Evolutionary conservation across 2,329 filamentous ascomycete species (phyloP).

Genomic region (Epichloe aotearoae): DNA sequence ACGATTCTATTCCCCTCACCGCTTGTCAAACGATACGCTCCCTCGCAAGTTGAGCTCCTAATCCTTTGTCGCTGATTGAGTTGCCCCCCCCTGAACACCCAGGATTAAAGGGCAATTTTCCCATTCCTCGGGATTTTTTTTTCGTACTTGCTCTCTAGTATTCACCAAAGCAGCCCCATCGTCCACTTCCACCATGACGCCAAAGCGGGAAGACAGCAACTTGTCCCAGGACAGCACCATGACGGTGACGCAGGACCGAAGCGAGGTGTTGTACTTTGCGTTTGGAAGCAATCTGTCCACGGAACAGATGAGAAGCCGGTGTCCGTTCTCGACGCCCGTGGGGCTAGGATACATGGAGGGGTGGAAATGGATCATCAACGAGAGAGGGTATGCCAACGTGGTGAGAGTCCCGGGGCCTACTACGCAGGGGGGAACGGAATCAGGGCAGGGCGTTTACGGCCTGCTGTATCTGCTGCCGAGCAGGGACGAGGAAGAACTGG

Average conservation of each 20-base stretch:
- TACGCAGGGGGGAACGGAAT: no score
- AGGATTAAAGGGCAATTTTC: not conserved
- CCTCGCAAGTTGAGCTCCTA: not conserved
- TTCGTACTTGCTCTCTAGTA: no score
- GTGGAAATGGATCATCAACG: conserved; percentile 55
- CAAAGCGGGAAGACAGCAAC: conserved; percentile 20
- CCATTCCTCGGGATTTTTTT: not conserved
- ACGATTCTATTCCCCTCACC: not conserved
- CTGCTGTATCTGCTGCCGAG: conserved; percentile 39
- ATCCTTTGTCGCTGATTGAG: not conserved
- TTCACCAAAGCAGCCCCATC: no score
- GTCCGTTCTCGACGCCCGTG: conserved; percentile 40
- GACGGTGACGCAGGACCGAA: conserved; percentile 21
- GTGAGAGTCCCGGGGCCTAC: conserved; percentile 15
- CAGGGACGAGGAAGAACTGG: conserved; percentile 37
- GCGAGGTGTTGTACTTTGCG: conserved; percentile 47
- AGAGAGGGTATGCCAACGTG: conserved; percentile 57
- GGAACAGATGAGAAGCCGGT: conserved; percentile 50
- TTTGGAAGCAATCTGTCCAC: conserved; percentile 60
- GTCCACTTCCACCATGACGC: not conserved
- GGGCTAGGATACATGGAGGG: conserved; percentile 42
- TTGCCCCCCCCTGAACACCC: no score
- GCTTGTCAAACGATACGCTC: not conserved
- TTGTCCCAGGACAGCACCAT: conserved; percentile 22
- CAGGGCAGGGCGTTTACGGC: conserved; percentile 33